A percentile compares a stretch with the other conserved stretches of the same genome.
Conservation (phyloP, 1,284 basidiomycete species). For the Rhodofomes roseus region DNA sequence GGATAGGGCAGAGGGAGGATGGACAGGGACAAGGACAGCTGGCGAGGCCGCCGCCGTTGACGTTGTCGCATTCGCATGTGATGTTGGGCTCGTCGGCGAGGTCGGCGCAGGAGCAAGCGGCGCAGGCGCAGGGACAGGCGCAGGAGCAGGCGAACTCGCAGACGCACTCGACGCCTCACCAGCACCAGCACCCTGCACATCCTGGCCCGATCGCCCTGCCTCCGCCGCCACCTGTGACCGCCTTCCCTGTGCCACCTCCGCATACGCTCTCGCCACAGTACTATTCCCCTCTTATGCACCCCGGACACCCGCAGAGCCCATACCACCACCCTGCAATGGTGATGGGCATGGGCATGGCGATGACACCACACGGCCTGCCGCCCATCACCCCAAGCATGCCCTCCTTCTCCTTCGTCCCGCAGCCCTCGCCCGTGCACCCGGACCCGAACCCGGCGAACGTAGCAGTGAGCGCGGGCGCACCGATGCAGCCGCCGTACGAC, state of each 20-base stretch:
- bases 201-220: slow-evolving; percentile 70
- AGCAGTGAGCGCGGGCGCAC: slow-evolving; percentile 11
- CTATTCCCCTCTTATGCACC: slow-evolving; percentile 25
- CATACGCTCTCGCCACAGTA: slow-evolving; percentile 29
- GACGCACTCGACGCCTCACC: slow-evolving; percentile 10
- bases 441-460: slow-evolving; percentile 7
- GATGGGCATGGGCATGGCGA: slow-evolving; percentile 28
- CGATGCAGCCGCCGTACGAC: slow-evolving; percentile 1
- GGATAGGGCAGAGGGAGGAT: neutral
- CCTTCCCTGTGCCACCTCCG: slow-evolving; percentile 36
- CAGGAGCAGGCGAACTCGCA: slow-evolving; percentile 1
- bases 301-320: slow-evolving; percentile 27
- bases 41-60: neutral
- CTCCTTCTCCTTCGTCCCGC: slow-evolving; percentile 63
- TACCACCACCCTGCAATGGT: slow-evolving; percentile 31
- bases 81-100: neutral
- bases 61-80: slow-evolving; percentile 3
- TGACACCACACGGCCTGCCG: slow-evolving; percentile 68
- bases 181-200: slow-evolving; percentile 53
- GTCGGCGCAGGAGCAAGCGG: neutral
- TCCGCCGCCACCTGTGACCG: slow-evolving; percentile 45
- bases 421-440: slow-evolving; percentile 28
- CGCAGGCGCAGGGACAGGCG: slow-evolving; percentile 5
- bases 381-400: slow-evolving; percentile 81
- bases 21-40: neutral